Conservation (phyloP, 1,284 basidiomycete species). For the Microbotryum silenes-acaulis region DNA sequence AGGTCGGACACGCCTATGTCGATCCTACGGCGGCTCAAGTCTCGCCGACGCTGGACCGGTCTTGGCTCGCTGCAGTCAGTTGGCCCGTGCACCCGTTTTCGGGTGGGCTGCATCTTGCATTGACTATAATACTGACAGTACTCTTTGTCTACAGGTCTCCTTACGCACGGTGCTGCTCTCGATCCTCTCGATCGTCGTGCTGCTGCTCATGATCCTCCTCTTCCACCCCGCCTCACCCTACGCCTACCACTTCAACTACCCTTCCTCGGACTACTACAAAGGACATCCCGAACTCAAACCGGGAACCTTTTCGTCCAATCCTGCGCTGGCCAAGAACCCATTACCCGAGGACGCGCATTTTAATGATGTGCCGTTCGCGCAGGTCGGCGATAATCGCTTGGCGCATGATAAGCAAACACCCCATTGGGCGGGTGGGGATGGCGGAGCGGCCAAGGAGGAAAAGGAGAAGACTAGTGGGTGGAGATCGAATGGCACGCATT, state of each 20-base stretch:
- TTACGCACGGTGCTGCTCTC: constrained; percentile 17
- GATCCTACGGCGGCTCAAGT: no score
- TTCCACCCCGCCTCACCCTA: constrained; percentile 21
- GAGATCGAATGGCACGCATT: constrained; percentile 30
- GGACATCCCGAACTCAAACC: constrained; percentile 8
- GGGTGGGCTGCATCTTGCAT: no score
- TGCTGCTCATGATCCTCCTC: constrained; percentile 16
- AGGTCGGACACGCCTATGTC: no score
- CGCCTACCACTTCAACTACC: constrained; percentile 7
- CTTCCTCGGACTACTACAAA: constrained; percentile 5
- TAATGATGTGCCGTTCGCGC: constrained; percentile 27
- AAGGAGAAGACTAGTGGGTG: not conserved
- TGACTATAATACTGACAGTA: no score
- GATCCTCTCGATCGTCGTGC: constrained; percentile 5
- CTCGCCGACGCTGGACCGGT: no score
- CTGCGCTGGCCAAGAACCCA: constrained; percentile 10
- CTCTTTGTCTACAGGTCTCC: not conserved
- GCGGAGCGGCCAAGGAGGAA: constrained; percentile 9
- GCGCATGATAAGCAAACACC: constrained; percentile 9
- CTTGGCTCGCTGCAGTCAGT: no score
- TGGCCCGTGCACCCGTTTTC: no score
- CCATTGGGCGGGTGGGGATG: constrained; percentile 27
- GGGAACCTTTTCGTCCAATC: constrained; percentile 2
- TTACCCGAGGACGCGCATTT: constrained; percentile 15
- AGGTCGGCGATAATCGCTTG: constrained; percentile 9